Conservation (phyloP, 257 asterid genomes). For the Solanum phureja region DNA sequence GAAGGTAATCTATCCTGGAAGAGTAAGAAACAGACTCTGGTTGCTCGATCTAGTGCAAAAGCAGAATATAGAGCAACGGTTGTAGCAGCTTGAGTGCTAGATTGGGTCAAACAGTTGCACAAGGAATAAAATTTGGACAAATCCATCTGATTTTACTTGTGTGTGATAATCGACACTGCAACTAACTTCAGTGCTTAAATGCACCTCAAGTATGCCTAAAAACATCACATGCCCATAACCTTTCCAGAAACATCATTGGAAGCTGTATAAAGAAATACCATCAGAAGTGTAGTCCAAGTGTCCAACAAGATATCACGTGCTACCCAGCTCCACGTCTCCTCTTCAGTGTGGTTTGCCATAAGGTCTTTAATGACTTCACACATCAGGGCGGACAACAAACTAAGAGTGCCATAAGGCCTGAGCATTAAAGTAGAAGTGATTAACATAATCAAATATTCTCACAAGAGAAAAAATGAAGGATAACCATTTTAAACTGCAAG, state of each 20-base stretch:
- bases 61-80: neutral
- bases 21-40: neutral
- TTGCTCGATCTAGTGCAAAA: neutral
- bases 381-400: conserved; percentile 64
- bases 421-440: conserved; percentile 3
- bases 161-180: neutral
- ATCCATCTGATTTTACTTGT: neutral
- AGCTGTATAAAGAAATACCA: conserved; percentile 31
- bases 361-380: conserved; percentile 72
- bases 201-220: neutral
- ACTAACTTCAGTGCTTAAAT: neutral
- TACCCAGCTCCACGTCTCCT: conserved; percentile 97
- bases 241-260: neutral
- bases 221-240: neutral
- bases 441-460: neutral
- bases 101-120: neutral
- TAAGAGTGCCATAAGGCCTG: conserved; percentile 89
- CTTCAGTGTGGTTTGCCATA: conserved; percentile 53
- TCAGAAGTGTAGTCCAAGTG: conserved; percentile 77
- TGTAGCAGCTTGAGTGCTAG: neutral
- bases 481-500: neutral
- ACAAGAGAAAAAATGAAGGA: neutral
- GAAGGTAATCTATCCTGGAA: neutral
- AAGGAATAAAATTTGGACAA: neutral
- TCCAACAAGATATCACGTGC: conserved; percentile 95